Evolutionary conservation across 140 eudicot species (phyloP).

Genomic region (Oenanthe javanica): DNA sequence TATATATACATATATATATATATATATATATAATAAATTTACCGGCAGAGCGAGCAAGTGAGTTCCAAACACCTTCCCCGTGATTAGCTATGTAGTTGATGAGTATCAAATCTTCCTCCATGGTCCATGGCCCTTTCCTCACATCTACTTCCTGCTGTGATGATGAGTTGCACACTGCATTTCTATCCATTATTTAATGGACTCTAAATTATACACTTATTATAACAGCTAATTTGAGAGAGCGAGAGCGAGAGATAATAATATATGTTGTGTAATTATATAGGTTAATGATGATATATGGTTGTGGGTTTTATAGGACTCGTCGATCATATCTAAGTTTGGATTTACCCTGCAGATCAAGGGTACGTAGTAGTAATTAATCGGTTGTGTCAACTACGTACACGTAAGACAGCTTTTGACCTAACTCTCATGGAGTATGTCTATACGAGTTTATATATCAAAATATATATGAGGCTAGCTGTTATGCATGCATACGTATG

Average conservation of each 20-base stretch:
- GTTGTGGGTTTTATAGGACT: conserved; percentile 14
- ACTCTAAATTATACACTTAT: too few species aligned
- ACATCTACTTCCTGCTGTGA: conserved; percentile 55
- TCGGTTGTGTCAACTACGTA: too few species aligned
- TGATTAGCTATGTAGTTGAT: conserved; percentile 91
- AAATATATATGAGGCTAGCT: neutral
- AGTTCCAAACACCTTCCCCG: conserved; percentile 98
- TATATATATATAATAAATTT: neutral
- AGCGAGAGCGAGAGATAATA: neutral
- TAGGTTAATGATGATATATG: conserved; percentile 27
- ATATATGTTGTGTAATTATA: neutral
- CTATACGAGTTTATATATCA: too few species aligned
- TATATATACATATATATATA: neutral
- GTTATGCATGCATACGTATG: conserved; percentile 1
- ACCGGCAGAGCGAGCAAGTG: conserved; percentile 91
- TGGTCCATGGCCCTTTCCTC: conserved; percentile 98
- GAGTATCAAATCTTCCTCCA: conserved; percentile 93
- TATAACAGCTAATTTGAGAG: neutral
- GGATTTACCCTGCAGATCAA: too few species aligned
- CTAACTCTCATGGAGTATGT: too few species aligned
- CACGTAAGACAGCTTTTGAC: too few species aligned
- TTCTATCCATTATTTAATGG: conserved; percentile 7
- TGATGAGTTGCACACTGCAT: conserved; percentile 25
- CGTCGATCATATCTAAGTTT: too few species aligned
- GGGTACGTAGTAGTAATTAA: too few species aligned